Base-by-base conservation (phyloP, 305 asterid species). In the Solanum hybrid region DNA sequence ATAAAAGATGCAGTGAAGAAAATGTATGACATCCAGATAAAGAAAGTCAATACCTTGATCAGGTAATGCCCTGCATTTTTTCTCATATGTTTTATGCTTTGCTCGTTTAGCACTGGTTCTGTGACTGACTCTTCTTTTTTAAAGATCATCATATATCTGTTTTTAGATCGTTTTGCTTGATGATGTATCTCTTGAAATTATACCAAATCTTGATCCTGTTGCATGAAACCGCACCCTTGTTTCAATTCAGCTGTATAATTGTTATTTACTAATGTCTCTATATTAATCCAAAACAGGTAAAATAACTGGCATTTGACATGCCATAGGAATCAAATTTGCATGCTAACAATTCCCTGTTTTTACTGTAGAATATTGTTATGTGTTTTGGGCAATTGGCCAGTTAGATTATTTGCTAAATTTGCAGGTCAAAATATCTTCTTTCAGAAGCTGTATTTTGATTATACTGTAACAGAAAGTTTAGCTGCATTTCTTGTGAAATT, bases 31-130 rank as follows among this genome's bases (percentile, higher is more conserved):
- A 75, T 87, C 42, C 89, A 87, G 75, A 42, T 69, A 72, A 87
- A 75, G 89, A 87, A 87, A 75, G 89, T 87, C 35, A 87, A 87
- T 78, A 87, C 89, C 66, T 75, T 87, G 76, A 87, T 87, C 89
- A 87, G 89, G 89, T 87, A 75, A 72, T 45, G 1, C 7, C 27
- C 27, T 4, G 87, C 87, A 45, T 45, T 17, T 82, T 32, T 56
- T 4, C 66, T 35, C 17, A 36, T 86, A 86, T 17, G n/a, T 36
- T 37, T 24, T 64, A 36, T 88, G 40, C 45, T n/a, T 34, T 78
- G 17, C 22, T 40, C 15, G 13, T 75, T 51, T 15, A 35, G 11
- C 14, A 27, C 56, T 38, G 22, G 37, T 87, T 87, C 51, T 36
- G 31, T n/a, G 66, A 35, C 31, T 10, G 10, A 10, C 10, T 78